A percentile compares a stretch with the other conserved stretches of the same genome.
Conservation (phyloP, 306 rosid genomes). For the Quercus gilva region DNA sequence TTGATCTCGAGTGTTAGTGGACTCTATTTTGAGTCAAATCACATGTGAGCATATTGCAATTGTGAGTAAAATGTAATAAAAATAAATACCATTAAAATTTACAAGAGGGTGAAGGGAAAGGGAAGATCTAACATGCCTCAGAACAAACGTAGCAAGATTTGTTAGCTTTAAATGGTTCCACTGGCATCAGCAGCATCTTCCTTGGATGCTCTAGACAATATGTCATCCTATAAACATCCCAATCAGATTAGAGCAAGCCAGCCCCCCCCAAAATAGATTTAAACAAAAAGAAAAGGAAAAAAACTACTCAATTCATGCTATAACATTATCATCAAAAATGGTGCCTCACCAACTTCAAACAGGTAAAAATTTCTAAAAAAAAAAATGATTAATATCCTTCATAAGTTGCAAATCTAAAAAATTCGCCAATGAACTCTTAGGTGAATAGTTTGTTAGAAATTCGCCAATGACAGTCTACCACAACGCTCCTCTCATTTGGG, state of each 20-base stretch:
- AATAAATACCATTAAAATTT: not conserved
- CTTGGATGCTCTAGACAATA: conserved; percentile 92
- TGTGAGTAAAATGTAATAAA: conserved; percentile 1
- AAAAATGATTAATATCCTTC: not conserved
- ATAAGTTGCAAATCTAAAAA: not conserved
- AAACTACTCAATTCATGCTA: not conserved
- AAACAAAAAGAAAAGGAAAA: not conserved
- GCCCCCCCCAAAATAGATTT: not conserved
- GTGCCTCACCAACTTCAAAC: not conserved
- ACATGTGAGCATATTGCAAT: conserved; percentile 4
- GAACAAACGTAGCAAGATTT: conserved; percentile 97
- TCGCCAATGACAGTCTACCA: no score
- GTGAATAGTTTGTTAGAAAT: no score
- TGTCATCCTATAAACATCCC: conserved; percentile 66
- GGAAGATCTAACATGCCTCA: conserved; percentile 47
- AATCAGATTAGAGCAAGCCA: conserved; percentile 12
- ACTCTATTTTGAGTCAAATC: conserved; percentile 51
- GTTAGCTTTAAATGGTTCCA: conserved; percentile 92
- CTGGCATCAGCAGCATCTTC: conserved; percentile 93
- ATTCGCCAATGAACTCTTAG: no score
- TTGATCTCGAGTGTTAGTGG: conserved; percentile 85
- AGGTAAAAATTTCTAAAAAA: not conserved
- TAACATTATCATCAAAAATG: not conserved
- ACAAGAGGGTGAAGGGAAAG: not conserved
- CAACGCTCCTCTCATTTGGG: no score